Evolutionary conservation across 179 eudicot genomes (phyloP), one percentile per base, ranked within the genome.

Genomic region (Spergularia azorica): DNA sequence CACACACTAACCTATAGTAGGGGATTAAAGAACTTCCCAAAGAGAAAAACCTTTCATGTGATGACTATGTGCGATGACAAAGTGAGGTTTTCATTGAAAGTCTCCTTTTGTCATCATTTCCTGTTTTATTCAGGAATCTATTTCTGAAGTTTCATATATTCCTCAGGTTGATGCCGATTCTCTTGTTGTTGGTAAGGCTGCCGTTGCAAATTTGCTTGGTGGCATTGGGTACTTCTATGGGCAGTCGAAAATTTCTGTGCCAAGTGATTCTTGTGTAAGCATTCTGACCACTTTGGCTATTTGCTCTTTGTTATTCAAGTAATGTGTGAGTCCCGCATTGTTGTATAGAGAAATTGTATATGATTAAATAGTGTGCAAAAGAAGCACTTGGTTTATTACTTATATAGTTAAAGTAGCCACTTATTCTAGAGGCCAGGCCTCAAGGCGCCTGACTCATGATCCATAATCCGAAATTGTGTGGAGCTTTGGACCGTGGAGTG

Each of bases 181-280:
- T 12, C 46, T 77, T 59, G 76, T 83, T 58, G 90, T 89, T 75
- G 93, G 94, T 71, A 86, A 90, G 85, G 94, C 96, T 77, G 91
- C 97, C 70, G 71, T 94, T 77, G 90, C 88, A 36, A 95, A 90
- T 86, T 70, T 94, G 92, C 79, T 95, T 68, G 99, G 99, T 72
- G 98, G 99, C 57, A 91, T 94, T 81, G 99, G 99, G 72, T 95
- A 95, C 88, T 95, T 89, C 76, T 93, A 91, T 84, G 99, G 99
- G 75, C 96, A 91, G 79, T 95, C 98, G 81, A 95, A 85, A 83
- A 95, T 95, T 76, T 87, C 94, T 50, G 79, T 88, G 74, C 94
- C 94, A 61, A 75, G 63, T 20, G 69, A 81, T 77, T 81, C 90
- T 57, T 74, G 83, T 79, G 99, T 95, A 87, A 90, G 98, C 84